phyloP scores from a whole-genome alignment of 768 basidiomycete genomes.

The Serendipita sp. region DNA sequence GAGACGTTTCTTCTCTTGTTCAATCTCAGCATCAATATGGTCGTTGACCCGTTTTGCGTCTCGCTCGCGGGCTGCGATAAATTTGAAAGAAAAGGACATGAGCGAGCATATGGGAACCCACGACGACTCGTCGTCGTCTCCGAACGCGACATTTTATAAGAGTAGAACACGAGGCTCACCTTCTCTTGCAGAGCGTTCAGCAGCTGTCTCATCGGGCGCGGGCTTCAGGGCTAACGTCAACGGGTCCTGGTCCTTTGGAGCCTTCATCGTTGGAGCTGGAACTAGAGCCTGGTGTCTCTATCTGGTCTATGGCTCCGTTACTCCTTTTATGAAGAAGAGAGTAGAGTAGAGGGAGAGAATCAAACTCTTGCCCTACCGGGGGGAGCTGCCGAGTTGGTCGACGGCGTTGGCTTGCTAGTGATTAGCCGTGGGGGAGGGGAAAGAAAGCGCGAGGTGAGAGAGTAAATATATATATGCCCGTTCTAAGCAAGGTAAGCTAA shows the following conservation, averaged over 20 bases:
- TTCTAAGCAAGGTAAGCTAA: too few relatives aligned
- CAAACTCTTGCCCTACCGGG: too few relatives aligned
- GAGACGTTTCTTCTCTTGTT: conserved; percentile 19
- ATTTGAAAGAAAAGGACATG: background rate
- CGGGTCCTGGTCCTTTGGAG: background rate
- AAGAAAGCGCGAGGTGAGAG: too few relatives aligned
- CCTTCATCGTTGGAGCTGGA: background rate
- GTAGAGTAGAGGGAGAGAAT: too few relatives aligned
- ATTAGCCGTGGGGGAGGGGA: too few relatives aligned
- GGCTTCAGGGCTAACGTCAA: background rate
- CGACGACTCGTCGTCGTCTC: background rate
- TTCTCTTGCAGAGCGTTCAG: background rate
- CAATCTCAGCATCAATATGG: conserved; percentile 36
- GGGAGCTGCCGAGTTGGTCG: too few relatives aligned
- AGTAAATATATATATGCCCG: too few relatives aligned
- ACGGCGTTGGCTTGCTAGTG: too few relatives aligned
- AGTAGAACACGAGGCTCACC: background rate
- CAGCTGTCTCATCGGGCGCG: background rate
- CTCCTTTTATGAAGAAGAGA: too few relatives aligned
- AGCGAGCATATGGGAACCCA: background rate
- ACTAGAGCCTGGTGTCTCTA: too few relatives aligned
- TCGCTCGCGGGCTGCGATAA: conserved; percentile 21
- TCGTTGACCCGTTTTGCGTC: conserved; percentile 38
- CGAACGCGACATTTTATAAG: background rate
- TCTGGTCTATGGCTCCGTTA: too few relatives aligned